Evolutionary conservation across 2,329 filamentous ascomycete species (phyloP).

Genomic region (Pseudopithomyces chartarum): DNA sequence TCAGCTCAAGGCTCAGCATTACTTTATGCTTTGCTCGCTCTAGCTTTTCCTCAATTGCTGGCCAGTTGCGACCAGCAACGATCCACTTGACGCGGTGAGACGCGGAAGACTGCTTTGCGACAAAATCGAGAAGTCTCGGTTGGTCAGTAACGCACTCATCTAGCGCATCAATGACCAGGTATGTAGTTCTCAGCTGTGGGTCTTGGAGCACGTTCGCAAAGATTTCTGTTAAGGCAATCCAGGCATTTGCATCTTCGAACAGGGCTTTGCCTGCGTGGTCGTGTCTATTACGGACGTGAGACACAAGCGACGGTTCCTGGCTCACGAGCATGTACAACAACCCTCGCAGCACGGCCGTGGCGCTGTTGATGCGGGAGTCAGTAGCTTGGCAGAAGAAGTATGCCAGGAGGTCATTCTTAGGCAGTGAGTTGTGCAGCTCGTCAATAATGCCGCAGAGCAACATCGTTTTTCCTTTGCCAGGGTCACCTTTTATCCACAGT

Average conservation of each 20-base stretch:
- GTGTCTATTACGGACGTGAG: background rate
- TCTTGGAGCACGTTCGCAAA: background rate
- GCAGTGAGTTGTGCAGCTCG: background rate
- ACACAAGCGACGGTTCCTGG: background rate
- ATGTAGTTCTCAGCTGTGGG: background rate
- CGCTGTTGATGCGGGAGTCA: too few species aligned
- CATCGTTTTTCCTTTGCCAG: constrained; percentile 1
- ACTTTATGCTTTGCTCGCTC: background rate
- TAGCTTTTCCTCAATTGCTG: background rate
- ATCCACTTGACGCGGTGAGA: background rate
- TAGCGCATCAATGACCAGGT: background rate
- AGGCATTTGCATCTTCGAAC: background rate
- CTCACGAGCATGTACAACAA: background rate
- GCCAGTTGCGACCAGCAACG: background rate
- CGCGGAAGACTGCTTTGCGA: background rate
- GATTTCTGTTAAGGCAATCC: background rate
- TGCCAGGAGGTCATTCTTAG: background rate
- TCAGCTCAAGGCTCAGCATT: background rate
- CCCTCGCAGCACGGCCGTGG: background rate
- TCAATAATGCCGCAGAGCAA: background rate
- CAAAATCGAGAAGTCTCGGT: background rate
- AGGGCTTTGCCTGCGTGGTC: background rate
- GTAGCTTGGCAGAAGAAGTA: constrained; percentile 4
- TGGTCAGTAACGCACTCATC: background rate
- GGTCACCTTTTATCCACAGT: too few species aligned